Evolutionary conservation across 2,329 filamentous ascomycete species (phyloP).

Genomic region (Elsinoe arachidis): DNA sequence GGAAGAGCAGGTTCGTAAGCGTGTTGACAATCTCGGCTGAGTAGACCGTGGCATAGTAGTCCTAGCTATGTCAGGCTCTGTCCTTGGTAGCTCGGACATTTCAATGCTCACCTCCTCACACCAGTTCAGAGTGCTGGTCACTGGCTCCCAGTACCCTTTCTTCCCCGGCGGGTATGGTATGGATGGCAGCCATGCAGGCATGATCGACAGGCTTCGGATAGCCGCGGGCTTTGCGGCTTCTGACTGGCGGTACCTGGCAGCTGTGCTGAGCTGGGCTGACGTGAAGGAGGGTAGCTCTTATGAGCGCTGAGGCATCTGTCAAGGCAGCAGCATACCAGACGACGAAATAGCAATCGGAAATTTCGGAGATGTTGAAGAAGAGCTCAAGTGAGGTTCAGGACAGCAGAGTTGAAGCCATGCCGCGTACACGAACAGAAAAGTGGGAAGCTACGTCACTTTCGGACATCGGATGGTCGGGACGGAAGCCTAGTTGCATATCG

Average conservation of each 20-base stretch:
- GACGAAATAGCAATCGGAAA: neutral
- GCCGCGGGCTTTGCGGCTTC: neutral
- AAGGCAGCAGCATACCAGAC: slow-evolving; percentile 1
- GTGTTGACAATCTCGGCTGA: slow-evolving; percentile 72
- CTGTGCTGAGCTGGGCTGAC: neutral
- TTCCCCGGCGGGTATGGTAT: slow-evolving; percentile 43
- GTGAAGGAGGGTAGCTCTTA: neutral
- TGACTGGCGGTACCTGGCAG: neutral
- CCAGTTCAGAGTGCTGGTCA: slow-evolving; percentile 68
- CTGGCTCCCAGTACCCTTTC: slow-evolving; percentile 58
- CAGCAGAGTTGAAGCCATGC: neutral
- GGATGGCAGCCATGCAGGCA: slow-evolving; percentile 34
- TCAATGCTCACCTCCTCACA: slow-evolving; percentile 58
- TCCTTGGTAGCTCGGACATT: no score
- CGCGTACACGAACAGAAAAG: neutral
- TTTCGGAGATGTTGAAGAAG: neutral
- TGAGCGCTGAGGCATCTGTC: neutral
- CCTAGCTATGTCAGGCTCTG: slow-evolving; percentile 37
- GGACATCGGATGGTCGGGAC: neutral
- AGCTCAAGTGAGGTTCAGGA: neutral
- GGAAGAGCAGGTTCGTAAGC: slow-evolving; percentile 72
- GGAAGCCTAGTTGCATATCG: neutral
- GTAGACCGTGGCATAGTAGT: slow-evolving; percentile 67
- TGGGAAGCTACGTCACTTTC: slow-evolving; percentile 1
- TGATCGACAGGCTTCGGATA: slow-evolving; percentile 17